Evolutionary conservation across 768 basidiomycete species (phyloP).

Genomic region (Suillus americanus): DNA sequence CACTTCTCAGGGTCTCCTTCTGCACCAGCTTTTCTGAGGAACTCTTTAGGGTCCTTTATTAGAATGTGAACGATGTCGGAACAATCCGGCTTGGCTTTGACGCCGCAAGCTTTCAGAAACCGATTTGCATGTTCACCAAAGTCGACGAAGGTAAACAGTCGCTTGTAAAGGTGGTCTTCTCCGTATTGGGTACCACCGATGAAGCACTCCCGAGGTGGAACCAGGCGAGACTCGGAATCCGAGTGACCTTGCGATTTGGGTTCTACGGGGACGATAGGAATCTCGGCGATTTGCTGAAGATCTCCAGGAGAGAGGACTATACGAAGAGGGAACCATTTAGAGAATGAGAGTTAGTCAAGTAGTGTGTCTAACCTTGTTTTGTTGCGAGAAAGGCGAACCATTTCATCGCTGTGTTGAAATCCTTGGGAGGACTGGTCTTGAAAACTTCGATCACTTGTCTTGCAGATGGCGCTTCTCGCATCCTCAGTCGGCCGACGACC

Average conservation of each 20-base stretch:
- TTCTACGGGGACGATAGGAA: slow-evolving; percentile 62
- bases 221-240: slow-evolving; percentile 28
- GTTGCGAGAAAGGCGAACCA: slow-evolving; percentile 68
- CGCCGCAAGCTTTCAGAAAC: slow-evolving; percentile 82
- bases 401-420: slow-evolving; percentile 45
- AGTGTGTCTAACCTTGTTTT: slow-evolving; percentile 41
- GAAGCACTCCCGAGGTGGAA: slow-evolving; percentile 64
- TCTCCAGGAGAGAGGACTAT: slow-evolving; percentile 57
- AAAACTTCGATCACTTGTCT: slow-evolving; percentile 54
- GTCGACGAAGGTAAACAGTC: slow-evolving; percentile 81
- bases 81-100: slow-evolving; percentile 79
- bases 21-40: slow-evolving; percentile 62
- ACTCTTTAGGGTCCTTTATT: slow-evolving; percentile 60
- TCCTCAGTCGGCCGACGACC: slow-evolving; percentile 54
- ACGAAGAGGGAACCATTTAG: background rate
- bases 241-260: slow-evolving; percentile 10
- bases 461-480: slow-evolving; percentile 64
- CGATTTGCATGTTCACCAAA: slow-evolving; percentile 75
- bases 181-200: slow-evolving; percentile 34
- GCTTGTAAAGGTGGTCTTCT: slow-evolving; percentile 61
- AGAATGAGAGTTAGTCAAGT: background rate
- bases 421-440: slow-evolving; percentile 48
- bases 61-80: slow-evolving; percentile 72
- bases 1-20: slow-evolving; percentile 50
- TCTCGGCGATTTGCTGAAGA: slow-evolving; percentile 50